phyloP scores from a whole-genome alignment of 2,329 filamentous ascomycete genomes.

The Chrysoporthe deuterocubensis region DNA sequence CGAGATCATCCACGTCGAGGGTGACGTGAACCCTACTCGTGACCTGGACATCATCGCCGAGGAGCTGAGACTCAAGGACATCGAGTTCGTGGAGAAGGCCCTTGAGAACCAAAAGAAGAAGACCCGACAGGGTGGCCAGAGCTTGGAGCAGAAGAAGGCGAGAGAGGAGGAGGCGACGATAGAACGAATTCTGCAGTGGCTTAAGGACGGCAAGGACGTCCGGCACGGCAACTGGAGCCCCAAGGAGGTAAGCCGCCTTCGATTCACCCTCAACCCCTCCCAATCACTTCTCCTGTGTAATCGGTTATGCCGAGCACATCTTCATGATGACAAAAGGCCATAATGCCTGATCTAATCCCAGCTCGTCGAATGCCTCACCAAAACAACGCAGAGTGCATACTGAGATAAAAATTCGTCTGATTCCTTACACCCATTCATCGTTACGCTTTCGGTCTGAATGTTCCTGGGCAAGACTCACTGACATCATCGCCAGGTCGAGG shows the following conservation, averaged over 20 bases:
- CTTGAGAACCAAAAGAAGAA: slow-evolving; percentile 92
- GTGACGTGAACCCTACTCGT: slow-evolving; percentile 92
- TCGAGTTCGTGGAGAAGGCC: slow-evolving; percentile 96
- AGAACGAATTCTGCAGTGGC: slow-evolving; percentile 81
- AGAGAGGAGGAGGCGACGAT: slow-evolving; percentile 93
- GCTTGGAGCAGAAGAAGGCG: slow-evolving; percentile 96
- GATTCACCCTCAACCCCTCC: slow-evolving; percentile 31
- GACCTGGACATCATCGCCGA: slow-evolving; percentile 97
- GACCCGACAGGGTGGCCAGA: slow-evolving; percentile 91
- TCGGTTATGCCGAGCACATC: slow-evolving; percentile 10
- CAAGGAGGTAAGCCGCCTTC: slow-evolving; percentile 80
- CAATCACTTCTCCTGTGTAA: slow-evolving; percentile 30
- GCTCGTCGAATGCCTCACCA: slow-evolving; percentile 94
- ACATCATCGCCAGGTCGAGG: slow-evolving; percentile 73
- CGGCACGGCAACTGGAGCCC: slow-evolving; percentile 86
- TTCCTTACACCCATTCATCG: slow-evolving; percentile 33
- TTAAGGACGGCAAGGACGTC: slow-evolving; percentile 90
- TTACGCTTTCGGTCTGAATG: slow-evolving; percentile 15
- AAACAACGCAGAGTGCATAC: slow-evolving; percentile 73
- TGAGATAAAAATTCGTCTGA: slow-evolving; percentile 90
- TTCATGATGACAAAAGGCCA: slow-evolving; percentile 98
- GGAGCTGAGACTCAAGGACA: slow-evolving; percentile 96
- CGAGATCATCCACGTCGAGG: slow-evolving; percentile 99
- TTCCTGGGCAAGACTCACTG: slow-evolving; percentile 31
- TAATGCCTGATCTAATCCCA: slow-evolving; percentile 96